Conservation (phyloP, 441 rosid genomes). For the Pelargonium citronellum region DNA sequence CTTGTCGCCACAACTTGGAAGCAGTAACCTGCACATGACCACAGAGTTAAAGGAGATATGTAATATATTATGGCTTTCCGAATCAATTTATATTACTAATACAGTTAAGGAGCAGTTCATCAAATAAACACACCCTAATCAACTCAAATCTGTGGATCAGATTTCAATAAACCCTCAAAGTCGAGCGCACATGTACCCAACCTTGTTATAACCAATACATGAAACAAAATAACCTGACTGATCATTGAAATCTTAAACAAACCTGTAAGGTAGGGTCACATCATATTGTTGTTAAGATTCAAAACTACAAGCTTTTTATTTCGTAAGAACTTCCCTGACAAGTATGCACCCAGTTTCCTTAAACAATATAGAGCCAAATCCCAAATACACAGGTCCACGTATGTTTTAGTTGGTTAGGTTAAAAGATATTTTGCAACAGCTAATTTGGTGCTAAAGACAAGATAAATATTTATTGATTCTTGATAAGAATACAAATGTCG, state of each 20-base stretch:
- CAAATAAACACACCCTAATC: neutral
- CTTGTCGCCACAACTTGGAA: slow-evolving; percentile 88
- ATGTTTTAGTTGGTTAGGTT: neutral
- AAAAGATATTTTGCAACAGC: neutral
- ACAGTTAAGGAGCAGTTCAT: neutral
- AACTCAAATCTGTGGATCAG: slow-evolving; percentile 7
- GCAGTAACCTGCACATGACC: slow-evolving; percentile 63
- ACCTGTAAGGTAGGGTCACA: neutral
- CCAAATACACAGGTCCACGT: neutral
- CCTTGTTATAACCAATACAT: slow-evolving; percentile 4
- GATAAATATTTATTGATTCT: neutral
- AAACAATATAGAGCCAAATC: neutral
- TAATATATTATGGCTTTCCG: slow-evolving; percentile 12
- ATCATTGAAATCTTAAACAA: neutral
- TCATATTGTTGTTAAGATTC: slow-evolving; percentile 1
- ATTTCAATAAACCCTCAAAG: neutral
- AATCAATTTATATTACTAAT: neutral
- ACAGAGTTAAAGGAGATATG: slow-evolving; percentile 21
- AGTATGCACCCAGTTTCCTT: neutral
- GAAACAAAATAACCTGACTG: neutral
- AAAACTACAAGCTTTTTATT: neutral
- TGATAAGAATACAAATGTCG: neutral
- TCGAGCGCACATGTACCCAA: neutral
- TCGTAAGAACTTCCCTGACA: neutral
- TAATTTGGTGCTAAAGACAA: too few species aligned